Base-by-base conservation (phyloP, 768 basidiomycete genomes). In the Pleurotus giganteus region DNA sequence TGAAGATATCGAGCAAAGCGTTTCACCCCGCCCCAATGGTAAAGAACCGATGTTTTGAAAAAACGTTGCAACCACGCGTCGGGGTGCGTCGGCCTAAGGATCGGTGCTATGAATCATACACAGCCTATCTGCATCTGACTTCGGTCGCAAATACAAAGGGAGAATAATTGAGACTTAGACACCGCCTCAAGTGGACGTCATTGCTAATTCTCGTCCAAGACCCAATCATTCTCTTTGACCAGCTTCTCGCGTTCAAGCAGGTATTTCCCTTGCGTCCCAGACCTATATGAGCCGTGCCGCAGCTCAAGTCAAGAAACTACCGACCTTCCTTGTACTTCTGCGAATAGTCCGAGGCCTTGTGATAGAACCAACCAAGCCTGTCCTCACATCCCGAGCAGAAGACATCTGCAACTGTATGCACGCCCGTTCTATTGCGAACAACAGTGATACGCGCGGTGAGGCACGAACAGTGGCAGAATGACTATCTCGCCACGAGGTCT, bases 291-390 rank as follows among this genome's bases (percentile, higher is more conserved):
- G 39, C 31, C 23, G 21, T 27, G 15, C 11, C 34, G 31, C 3
- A 27, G 11, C 32, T 4, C 15, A 31, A n/a, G 11, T 19, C 15
- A 17, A 29, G 12, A 46, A 46, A 29, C 45, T 1, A 61, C 78
- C 34, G 29, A 83, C 90, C 86, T 80, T 93, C 91, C 68, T 92
- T 93, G 65, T 93, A 92, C 65, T 87, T 91, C 79, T 93, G 91
- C 2, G 81, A 77, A 34, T 74, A 71, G 59, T 92, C 88, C 0
- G 85, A 79, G 11, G 91, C 89, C 64, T 86, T 88, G 66, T 89
- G 83, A 61, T 93, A 93, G 63, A 76, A 90, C 90, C 91, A 93
- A 1, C 91, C 90, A 3, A 92, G 55, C 31, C 88, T 78, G 13
- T 88, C 88, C 54, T 86, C 84, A 69, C 91, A 93, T 0, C 88